These are phyloP conservation scores for Thozetella sp. DNA, from an alignment of 495 filamentous ascomycete species.

Conservation along the genomic window DNA sequence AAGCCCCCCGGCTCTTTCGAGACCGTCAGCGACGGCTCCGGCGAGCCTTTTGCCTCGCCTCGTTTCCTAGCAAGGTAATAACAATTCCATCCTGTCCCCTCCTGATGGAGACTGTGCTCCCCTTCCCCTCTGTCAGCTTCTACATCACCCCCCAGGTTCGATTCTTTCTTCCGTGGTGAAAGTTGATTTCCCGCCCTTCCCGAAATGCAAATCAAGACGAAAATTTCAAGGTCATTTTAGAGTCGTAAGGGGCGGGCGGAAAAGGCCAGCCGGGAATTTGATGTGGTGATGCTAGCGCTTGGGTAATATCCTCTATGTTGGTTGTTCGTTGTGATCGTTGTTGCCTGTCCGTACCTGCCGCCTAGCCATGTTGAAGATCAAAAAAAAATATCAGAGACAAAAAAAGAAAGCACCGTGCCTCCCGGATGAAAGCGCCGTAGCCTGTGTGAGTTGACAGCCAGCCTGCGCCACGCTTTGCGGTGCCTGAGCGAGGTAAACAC, in stretches of 20 bases:
- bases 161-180: neutral
- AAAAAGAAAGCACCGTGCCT: neutral
- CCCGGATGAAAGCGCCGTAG: neutral
- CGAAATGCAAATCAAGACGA: neutral
- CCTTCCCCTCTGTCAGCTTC: too few species aligned
- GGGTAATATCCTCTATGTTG: neutral
- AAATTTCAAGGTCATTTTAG: neutral
- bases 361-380: neutral
- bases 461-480: neutral
- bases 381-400: too few species aligned
- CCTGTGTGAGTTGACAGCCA: neutral
- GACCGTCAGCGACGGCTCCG: too few species aligned
- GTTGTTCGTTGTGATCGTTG: neutral
- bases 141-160: neutral
- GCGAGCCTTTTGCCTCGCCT: too few species aligned
- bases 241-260: neutral
- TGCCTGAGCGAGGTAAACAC: neutral
- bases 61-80: too few species aligned
- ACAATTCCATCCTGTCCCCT: too few species aligned
- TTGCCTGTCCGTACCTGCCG: neutral
- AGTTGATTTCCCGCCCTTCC: neutral
- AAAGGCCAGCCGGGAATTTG: neutral
- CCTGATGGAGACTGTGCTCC: neutral
- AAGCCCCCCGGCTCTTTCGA: too few species aligned
- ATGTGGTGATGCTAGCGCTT: slow-evolving; percentile 1